Conservation (phyloP, 257 asterid genomes). For the Capsicum chinense region DNA sequence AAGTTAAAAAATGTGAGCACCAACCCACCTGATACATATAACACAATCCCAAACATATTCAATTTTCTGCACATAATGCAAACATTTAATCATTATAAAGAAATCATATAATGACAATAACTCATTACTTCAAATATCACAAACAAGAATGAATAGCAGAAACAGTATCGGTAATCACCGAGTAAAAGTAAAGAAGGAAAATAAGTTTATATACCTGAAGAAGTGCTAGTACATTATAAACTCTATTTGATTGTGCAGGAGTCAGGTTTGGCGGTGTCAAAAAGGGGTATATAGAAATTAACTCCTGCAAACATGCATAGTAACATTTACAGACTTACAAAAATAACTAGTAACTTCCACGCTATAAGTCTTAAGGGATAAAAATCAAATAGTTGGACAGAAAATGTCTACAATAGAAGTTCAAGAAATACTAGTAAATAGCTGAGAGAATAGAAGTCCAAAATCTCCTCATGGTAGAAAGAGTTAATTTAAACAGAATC, state of each 20-base stretch:
- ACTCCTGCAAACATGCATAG: constrained; percentile 38
- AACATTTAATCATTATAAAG: background rate
- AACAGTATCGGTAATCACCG: background rate
- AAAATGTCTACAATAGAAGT: background rate
- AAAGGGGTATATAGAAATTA: background rate
- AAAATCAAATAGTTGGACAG: background rate
- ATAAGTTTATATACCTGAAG: background rate
- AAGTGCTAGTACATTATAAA: background rate
- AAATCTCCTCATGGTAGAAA: background rate
- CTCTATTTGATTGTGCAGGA: background rate
- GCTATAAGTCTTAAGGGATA: background rate
- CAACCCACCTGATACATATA: constrained; percentile 3
- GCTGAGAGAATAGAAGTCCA: background rate
- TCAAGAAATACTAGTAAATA: background rate
- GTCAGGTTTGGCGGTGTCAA: background rate
- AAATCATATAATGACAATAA: background rate
- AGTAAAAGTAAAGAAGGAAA: background rate
- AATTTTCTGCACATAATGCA: too few species aligned
- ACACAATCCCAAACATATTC: background rate
- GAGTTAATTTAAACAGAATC: constrained; percentile 12
- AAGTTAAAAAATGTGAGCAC: background rate
- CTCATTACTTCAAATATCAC: constrained; percentile 12
- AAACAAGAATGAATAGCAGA: background rate
- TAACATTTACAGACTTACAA: constrained; percentile 25
- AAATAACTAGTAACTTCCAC: constrained; percentile 16